Base-by-base conservation (phyloP, 371 early-diverging fungal species). In the Zychaea mexicana region DNA sequence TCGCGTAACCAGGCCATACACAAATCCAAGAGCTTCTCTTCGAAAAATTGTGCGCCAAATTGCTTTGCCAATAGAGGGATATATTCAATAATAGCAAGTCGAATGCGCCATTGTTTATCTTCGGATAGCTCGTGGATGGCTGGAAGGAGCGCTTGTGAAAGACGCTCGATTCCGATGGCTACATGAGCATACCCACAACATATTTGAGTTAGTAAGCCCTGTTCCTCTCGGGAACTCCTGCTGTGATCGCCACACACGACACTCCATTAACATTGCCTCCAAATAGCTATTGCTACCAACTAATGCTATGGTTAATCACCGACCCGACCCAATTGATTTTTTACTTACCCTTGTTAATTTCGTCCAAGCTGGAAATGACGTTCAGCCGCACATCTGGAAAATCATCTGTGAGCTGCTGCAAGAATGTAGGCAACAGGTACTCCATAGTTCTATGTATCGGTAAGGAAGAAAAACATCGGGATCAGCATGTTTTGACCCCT, bases 71-170 rank as follows among this genome's bases (percentile, higher is more conserved):
- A 86, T 47, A 98, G 81, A 13, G 99, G 99, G 65, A 98, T 96
- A 71, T 97, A 95, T 70, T 98, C 97, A 74, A 99, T 98, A 68
- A 99, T 98, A 2, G 98, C 98, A 70, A 96, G 79, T 27, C 99
- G 93, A 53, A 98, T 97, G 47, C 99, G 92, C 99, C 99, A 99
- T 72, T 98, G 97, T 83, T 97, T 97, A 77, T 99, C 99, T 82
- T 98, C 98, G 13, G 98, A 96, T 27, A 99, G 83, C 76, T 98
- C 98, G 26, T 98, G 92, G 70, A 99, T 97, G 10, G 99, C 99
- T 9, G 98, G 98, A 57, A 99, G 82, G 52, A 99, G 85, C 5
- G 96, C 96, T 73, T 97, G 96, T 22, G 98, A 96, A 28, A 99
- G 85, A 39, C 94, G 89, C 60, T 99, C 97, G 66, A 99, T 93